Percentiles rank a stretch among this genome's conserved stretches.
Evolutionary conservation across 805 yeast genomes (phyloP).

Genomic region (Pichia gijzeniarum): DNA sequence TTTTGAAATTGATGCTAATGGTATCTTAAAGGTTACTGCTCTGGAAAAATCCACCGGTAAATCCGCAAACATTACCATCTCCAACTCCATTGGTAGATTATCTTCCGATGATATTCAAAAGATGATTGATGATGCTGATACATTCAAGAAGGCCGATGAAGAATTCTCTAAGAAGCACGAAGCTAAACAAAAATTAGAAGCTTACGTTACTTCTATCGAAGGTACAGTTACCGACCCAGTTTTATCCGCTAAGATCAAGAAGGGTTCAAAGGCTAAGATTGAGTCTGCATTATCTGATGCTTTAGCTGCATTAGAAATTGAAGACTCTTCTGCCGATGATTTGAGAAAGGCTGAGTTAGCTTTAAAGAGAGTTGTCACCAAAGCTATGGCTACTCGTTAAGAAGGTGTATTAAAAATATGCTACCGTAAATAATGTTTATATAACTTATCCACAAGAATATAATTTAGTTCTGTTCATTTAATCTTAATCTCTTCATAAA

Average conservation of each 20-base stretch:
- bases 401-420: slow-evolving; percentile 12
- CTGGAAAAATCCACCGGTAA: slow-evolving; percentile 98
- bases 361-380: slow-evolving; percentile 98
- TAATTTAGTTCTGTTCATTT: slow-evolving; percentile 8
- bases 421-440: background rate
- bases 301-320: slow-evolving; percentile 93
- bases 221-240: slow-evolving; percentile 97
- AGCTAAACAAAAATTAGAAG: slow-evolving; percentile 98
- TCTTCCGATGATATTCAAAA: slow-evolving; percentile 94
- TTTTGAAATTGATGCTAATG: slow-evolving; percentile 98
- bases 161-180: slow-evolving; percentile 99
- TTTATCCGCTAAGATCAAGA: slow-evolving; percentile 95
- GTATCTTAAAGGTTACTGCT: slow-evolving; percentile 98
- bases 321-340: slow-evolving; percentile 95
- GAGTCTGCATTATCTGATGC: slow-evolving; percentile 98
- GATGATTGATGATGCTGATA: slow-evolving; percentile 98
- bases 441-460: slow-evolving; percentile 1
- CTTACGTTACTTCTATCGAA: slow-evolving; percentile 95
- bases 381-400: slow-evolving; percentile 98
- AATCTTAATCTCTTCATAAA: background rate
- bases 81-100: slow-evolving; percentile 98
- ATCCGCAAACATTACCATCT: slow-evolving; percentile 96
- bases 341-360: slow-evolving; percentile 98
- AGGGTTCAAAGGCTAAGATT: slow-evolving; percentile 93
- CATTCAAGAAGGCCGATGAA: slow-evolving; percentile 97